Evolutionary conservation across 192 early-diverging fungal genomes (phyloP).

Genomic region (Umbelopsis sp.): DNA sequence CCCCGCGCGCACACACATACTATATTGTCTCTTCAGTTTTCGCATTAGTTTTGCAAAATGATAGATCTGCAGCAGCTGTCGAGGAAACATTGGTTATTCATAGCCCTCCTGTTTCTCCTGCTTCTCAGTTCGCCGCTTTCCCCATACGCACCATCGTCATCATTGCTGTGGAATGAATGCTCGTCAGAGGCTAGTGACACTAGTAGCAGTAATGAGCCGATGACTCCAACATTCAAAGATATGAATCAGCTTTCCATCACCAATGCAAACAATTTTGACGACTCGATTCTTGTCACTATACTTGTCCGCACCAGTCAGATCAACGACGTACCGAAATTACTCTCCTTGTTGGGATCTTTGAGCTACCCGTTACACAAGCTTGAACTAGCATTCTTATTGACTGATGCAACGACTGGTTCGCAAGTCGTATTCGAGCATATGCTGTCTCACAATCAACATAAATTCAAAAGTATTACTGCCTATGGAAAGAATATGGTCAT

Average conservation of each 20-base stretch:
- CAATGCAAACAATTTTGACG: not conserved
- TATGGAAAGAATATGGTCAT: not conserved
- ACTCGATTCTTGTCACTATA: not conserved
- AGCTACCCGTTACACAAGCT: constrained; percentile 4
- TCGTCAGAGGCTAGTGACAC: not conserved
- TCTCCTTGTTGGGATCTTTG: not conserved
- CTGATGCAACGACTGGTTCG: not conserved
- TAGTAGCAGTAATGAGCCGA: not conserved
- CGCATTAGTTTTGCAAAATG: not conserved
- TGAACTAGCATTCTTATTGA: not conserved
- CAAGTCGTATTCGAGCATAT: not conserved
- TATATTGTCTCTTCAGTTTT: not conserved
- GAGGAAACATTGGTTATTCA: not conserved
- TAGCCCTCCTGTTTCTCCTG: not conserved
- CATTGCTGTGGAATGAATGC: not conserved
- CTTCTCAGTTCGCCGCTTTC: not conserved
- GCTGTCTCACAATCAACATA: not conserved
- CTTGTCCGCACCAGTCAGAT: not conserved
- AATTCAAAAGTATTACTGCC: not conserved
- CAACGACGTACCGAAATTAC: not conserved
- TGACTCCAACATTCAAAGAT: not conserved
- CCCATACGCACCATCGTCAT: not conserved
- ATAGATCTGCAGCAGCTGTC: not conserved
- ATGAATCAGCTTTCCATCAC: not conserved
- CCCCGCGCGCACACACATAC: too few relatives aligned